Evolutionary conservation across 371 early-diverging fungal genomes (phyloP).

Genomic region (Lichtheimia ramosa): DNA sequence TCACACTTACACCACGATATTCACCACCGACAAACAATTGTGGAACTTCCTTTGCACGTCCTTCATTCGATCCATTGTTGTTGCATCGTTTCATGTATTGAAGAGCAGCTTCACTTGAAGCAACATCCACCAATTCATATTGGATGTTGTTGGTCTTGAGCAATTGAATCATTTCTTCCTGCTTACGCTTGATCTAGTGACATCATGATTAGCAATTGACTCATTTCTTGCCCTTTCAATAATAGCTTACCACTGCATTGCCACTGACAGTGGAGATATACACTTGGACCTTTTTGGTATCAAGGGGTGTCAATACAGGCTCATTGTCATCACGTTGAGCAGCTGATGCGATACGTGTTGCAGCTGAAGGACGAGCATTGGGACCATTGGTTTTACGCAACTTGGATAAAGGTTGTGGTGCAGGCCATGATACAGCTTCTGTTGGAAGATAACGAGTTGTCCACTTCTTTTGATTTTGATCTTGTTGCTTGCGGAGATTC

Average conservation of each 20-base stretch:
- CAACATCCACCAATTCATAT: conserved; percentile 44
- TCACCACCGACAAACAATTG: conserved; percentile 46
- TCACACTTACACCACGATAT: conserved; percentile 35
- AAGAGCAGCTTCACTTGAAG: conserved; percentile 42
- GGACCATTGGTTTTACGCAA: conserved; percentile 28
- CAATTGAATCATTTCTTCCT: conserved; percentile 44
- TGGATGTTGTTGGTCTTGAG: conserved; percentile 26
- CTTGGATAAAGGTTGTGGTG: conserved; percentile 19
- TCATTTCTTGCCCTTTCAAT: too few relatives aligned
- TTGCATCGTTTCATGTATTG: conserved; percentile 42
- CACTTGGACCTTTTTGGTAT: conserved; percentile 44
- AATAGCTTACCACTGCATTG: conserved; percentile 29
- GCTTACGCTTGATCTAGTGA: conserved; percentile 42
- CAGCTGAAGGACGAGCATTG: neutral
- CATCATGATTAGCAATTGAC: neutral
- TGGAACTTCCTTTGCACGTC: conserved; percentile 24
- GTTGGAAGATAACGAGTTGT: conserved; percentile 37
- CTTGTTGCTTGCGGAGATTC: conserved; percentile 26
- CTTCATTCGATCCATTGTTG: conserved; percentile 20
- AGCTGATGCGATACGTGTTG: conserved; percentile 6
- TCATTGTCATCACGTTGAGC: conserved; percentile 10
- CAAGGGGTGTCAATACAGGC: conserved; percentile 36
- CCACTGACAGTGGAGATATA: conserved; percentile 47
- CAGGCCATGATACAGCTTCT: conserved; percentile 47
- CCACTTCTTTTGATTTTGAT: conserved; percentile 24